These are phyloP conservation scores for Candida freyschussii DNA, from an alignment of 1,139 yeast species.

Conservation along the genomic window DNA sequence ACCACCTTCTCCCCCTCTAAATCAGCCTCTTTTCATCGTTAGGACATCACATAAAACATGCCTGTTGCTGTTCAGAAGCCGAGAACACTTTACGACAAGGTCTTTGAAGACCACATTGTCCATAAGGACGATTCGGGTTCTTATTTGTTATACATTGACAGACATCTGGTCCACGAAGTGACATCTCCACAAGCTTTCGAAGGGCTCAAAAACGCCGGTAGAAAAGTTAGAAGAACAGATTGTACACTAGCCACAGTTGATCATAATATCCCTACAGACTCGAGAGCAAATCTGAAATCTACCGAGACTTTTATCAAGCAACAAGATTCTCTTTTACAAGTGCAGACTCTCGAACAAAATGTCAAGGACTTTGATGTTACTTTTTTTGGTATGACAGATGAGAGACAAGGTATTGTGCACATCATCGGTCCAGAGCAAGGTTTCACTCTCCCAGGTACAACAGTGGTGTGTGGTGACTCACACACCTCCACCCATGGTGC, in stretches of 20 bases:
- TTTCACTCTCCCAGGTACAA: slow-evolving; percentile 95
- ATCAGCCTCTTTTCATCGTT: too few relatives aligned
- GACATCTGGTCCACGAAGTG: slow-evolving; percentile 96
- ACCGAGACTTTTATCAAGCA: slow-evolving; percentile 82
- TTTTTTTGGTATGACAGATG: slow-evolving; percentile 90
- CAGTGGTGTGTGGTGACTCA: slow-evolving; percentile 98
- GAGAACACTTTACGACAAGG: slow-evolving; percentile 89
- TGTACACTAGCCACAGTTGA: slow-evolving; percentile 97
- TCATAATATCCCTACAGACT: slow-evolving; percentile 92
- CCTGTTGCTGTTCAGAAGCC: slow-evolving; percentile 30
- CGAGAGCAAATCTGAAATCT: slow-evolving; percentile 70
- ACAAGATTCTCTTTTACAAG: slow-evolving; percentile 88
- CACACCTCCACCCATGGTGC: slow-evolving; percentile 99
- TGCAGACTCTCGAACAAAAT: slow-evolving; percentile 85
- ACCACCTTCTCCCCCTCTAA: too few relatives aligned
- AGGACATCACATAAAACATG: too few relatives aligned
- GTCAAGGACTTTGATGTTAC: slow-evolving; percentile 86
- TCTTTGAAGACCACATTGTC: slow-evolving; percentile 89
- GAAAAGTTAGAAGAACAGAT: slow-evolving; percentile 85
- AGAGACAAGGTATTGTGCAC: slow-evolving; percentile 96
- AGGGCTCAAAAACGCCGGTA: slow-evolving; percentile 81
- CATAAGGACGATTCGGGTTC: slow-evolving; percentile 87
- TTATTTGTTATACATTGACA: slow-evolving; percentile 81
- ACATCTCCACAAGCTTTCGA: slow-evolving; percentile 99
- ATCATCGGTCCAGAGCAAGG: slow-evolving; percentile 99